A percentile compares a stretch with the other conserved stretches of the same genome.
Conservation (phyloP, 768 basidiomycete species). For the Lactarius evosmus region DNA sequence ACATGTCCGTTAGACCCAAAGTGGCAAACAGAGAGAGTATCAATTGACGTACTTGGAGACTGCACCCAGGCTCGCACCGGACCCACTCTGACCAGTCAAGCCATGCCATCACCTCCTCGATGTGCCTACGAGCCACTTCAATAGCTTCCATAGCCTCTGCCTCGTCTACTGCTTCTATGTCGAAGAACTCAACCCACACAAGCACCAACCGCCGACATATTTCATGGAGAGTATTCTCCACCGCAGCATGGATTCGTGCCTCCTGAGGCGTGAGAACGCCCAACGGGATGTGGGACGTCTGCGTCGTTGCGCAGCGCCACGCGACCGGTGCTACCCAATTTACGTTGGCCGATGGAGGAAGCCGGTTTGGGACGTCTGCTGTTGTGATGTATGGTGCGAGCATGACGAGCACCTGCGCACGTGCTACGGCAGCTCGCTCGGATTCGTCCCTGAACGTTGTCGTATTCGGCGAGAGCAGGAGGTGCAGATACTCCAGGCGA, state of each 20-base stretch:
- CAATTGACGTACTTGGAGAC: slow-evolving; percentile 17
- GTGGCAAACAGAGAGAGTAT: background rate
- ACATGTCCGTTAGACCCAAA: background rate
- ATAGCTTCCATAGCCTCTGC: background rate
- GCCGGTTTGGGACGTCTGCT: slow-evolving; percentile 15
- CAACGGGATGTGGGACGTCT: too few species aligned
- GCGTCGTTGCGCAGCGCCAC: slow-evolving; percentile 23
- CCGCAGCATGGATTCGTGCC: slow-evolving; percentile 14
- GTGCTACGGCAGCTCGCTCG: too few species aligned
- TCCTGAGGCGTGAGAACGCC: slow-evolving; percentile 25
- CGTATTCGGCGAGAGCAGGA: slow-evolving; percentile 35
- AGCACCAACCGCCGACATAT: too few species aligned
- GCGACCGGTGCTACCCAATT: slow-evolving; percentile 25
- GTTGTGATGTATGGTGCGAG: too few species aligned
- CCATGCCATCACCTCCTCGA: slow-evolving; percentile 26
- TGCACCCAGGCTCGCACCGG: slow-evolving; percentile 23
- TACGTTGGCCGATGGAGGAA: slow-evolving; percentile 2
- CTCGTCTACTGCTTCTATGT: slow-evolving; percentile 18
- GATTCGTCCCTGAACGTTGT: slow-evolving; percentile 12
- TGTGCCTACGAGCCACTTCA: slow-evolving; percentile 3
- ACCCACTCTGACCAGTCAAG: slow-evolving; percentile 29
- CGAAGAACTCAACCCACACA: slow-evolving; percentile 27
- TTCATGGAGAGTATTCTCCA: too few species aligned
- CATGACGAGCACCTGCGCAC: too few species aligned
- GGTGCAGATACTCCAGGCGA: slow-evolving; percentile 41